Conservation (phyloP, 1,284 basidiomycete species). For the Ganoderma multipileum region DNA sequence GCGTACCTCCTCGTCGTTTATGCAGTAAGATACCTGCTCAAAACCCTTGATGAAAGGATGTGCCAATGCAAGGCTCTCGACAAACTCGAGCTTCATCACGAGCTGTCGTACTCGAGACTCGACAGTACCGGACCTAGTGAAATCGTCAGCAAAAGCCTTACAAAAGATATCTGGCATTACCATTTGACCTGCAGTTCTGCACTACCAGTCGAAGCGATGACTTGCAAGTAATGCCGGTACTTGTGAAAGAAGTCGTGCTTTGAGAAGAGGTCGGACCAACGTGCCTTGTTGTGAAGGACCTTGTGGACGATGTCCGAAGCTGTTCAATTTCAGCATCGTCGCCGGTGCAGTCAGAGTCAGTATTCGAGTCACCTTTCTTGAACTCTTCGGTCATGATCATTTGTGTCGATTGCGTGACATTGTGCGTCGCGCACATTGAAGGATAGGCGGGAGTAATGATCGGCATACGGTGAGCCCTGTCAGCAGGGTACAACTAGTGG, state of each 20-base stretch:
- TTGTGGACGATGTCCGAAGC: slow-evolving; percentile 94
- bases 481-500: slow-evolving; percentile 87
- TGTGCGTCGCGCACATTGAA: slow-evolving; percentile 99
- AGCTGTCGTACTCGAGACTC: slow-evolving; percentile 96
- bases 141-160: background rate
- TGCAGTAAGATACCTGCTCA: slow-evolving; percentile 86
- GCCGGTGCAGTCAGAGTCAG: background rate
- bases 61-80: slow-evolving; percentile 89
- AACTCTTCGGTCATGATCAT: slow-evolving; percentile 98
- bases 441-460: slow-evolving; percentile 99
- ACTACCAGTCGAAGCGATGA: slow-evolving; percentile 89
- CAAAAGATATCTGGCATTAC: slow-evolving; percentile 51
- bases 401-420: slow-evolving; percentile 95
- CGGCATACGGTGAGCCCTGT: slow-evolving; percentile 97
- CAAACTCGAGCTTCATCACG: slow-evolving; percentile 97
- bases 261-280: slow-evolving; percentile 92
- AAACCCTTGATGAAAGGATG: slow-evolving; percentile 98
- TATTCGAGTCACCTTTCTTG: slow-evolving; percentile 72
- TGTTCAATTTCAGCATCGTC: slow-evolving; percentile 37
- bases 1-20: slow-evolving; percentile 87
- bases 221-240: slow-evolving; percentile 98
- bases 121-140: slow-evolving; percentile 62
- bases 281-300: slow-evolving; percentile 85
- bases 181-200: slow-evolving; percentile 94
- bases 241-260: slow-evolving; percentile 98